These are phyloP conservation scores for Vigna unguiculata DNA, from an alignment of 306 rosid species.

Conservation along the genomic window DNA sequence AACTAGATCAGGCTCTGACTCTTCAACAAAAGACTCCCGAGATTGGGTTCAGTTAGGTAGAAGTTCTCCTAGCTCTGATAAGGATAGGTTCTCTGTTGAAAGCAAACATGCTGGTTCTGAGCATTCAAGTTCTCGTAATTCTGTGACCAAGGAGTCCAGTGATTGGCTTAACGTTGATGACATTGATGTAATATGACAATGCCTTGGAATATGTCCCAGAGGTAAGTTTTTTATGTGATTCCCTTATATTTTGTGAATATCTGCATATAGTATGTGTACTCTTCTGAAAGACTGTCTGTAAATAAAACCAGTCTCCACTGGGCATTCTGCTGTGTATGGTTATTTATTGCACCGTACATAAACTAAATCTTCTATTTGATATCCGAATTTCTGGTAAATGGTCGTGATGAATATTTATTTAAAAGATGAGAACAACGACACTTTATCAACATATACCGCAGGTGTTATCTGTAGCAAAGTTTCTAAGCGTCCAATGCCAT, in stretches of 20 bases:
- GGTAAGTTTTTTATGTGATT: constrained; percentile 46
- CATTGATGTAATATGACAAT: constrained; percentile 72
- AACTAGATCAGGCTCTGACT: constrained; percentile 77
- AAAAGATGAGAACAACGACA: not conserved
- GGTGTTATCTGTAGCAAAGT: constrained; percentile 21
- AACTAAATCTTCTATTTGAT: constrained; percentile 35
- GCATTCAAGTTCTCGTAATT: constrained; percentile 65
- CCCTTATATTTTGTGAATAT: constrained; percentile 62
- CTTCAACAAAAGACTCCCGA: constrained; percentile 84
- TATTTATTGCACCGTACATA: constrained; percentile 44
- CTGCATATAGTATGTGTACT: constrained; percentile 54
- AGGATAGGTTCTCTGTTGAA: constrained; percentile 60
- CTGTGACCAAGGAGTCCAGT: constrained; percentile 76
- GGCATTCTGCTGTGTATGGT: constrained; percentile 51
- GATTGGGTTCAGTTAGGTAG: constrained; percentile 92
- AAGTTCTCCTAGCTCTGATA: constrained; percentile 73
- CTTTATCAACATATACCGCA: not conserved
- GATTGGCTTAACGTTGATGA: constrained; percentile 96
- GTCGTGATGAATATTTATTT: not conserved
- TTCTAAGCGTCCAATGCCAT: constrained; percentile 8
- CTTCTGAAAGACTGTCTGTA: constrained; percentile 64
- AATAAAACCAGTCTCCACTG: constrained; percentile 55
- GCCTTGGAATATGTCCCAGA: constrained; percentile 37
- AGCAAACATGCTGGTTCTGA: constrained; percentile 60
- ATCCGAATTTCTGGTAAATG: constrained; percentile 5